Evolutionary conservation across 2,329 filamentous ascomycete species (phyloP), one percentile per base, ranked within the genome.

Genomic region (Botrytis aclada): DNA sequence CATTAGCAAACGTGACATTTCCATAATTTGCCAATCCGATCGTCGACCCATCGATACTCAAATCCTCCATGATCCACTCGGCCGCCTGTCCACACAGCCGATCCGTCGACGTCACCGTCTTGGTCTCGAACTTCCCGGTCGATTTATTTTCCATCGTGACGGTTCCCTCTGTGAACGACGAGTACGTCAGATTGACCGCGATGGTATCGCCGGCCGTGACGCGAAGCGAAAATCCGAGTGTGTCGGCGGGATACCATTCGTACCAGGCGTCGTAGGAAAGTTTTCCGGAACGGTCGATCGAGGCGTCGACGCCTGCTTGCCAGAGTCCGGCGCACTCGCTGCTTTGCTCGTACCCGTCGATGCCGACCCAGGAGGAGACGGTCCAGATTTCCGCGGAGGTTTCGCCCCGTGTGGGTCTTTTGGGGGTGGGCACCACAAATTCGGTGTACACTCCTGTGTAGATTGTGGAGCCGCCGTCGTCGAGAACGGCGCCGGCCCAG

Each of bases 221-320:
- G 25, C 43, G 79, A 84, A 85, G 39, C 29, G 61, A 47, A 10
- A 88, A 88, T 76, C 85, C 83, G 76, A 86, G 84, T 25, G 86
- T 84, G 75, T 84, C 84, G 76, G 88, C 84, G 0, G 87, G 87
- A 76, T 84, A 88, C 87, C 87, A 89, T 78, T 89, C 87, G 76
- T 87, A 89, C 87, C 88, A 89, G 16, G 87, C 85, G 66, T 86
- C 84, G 77, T 84, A 89, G 25, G 43, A 54, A 1, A 63, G 10
- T 10, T 16, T 58, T 1, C 60, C 60, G 22, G 18, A 25, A 1
- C 12, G 18, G 5, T 51, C 32, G 25, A 63, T 32, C 9, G 12
- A 32, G 18, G 45, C 58, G 32, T 72, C 70, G 16, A 72, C 62
- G 16, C 70, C 70, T 1, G 70, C 51, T 37, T 72, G 70, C 70